A percentile compares a stretch with the other conserved stretches of the same genome.
Evolutionary conservation across 2,329 filamentous ascomycete species (phyloP).

Genomic region (Penicillium sp.): DNA sequence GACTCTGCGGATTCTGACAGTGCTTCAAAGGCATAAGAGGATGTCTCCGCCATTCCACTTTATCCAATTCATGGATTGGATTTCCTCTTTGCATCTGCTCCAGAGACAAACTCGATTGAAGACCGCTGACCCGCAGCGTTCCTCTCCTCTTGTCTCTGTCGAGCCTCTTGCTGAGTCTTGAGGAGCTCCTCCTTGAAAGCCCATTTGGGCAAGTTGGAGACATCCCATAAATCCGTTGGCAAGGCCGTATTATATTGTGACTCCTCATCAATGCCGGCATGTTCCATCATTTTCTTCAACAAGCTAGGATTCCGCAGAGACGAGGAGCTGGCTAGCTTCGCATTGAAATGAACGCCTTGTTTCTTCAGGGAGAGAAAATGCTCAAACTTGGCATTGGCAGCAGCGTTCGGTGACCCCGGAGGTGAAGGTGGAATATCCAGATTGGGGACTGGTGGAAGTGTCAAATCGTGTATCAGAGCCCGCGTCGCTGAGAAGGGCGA

Average conservation of each 20-base stretch:
- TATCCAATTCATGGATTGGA: constrained; percentile 8
- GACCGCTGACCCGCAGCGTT: constrained; percentile 42
- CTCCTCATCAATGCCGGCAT: constrained; percentile 60
- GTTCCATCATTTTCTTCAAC: constrained; percentile 62
- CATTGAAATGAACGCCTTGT: constrained; percentile 68
- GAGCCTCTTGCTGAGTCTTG: constrained; percentile 49
- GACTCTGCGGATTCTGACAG: background rate
- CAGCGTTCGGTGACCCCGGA: constrained; percentile 52
- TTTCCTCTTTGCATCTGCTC: constrained; percentile 18
- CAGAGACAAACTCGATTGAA: constrained; percentile 50
- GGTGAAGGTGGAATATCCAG: constrained; percentile 55
- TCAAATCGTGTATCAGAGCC: constrained; percentile 62
- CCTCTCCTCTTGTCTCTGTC: constrained; percentile 44
- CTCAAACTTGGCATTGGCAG: constrained; percentile 61
- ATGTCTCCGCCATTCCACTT: background rate
- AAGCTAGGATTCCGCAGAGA: constrained; percentile 66
- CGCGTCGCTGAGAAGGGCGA: constrained; percentile 59
- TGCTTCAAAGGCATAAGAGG: background rate
- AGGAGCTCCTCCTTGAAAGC: constrained; percentile 56
- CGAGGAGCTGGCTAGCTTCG: constrained; percentile 62
- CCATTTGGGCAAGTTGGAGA: constrained; percentile 47
- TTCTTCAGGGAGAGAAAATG: constrained; percentile 67
- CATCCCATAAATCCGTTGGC: constrained; percentile 49
- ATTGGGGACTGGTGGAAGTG: constrained; percentile 55
- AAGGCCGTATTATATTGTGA: constrained; percentile 62